phyloP scores from a whole-genome alignment of 139 green algal species.

The Chlorella sorokiniana region DNA sequence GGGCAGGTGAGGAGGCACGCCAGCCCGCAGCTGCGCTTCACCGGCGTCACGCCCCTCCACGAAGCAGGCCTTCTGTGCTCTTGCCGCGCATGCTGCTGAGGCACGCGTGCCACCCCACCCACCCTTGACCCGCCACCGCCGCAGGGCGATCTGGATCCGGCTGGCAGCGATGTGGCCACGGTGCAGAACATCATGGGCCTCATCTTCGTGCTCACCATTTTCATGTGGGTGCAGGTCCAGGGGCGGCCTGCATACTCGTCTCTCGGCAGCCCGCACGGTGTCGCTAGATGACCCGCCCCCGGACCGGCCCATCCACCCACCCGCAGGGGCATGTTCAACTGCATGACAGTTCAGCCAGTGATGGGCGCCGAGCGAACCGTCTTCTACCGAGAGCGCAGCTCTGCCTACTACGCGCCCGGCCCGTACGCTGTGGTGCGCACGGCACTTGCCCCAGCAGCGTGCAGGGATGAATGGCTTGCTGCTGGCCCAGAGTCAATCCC shows the following conservation, averaged over 20 bases:
- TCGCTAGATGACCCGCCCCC: conserved; percentile 1
- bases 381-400: conserved; percentile 60
- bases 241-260: too few relatives aligned
- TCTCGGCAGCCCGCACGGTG: too few relatives aligned
- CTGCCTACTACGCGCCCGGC: conserved; percentile 40
- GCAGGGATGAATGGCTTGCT: neutral
- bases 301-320: neutral
- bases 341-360: conserved; percentile 59
- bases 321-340: conserved; percentile 67
- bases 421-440: conserved; percentile 25
- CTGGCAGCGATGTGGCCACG: neutral
- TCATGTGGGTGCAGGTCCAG: conserved; percentile 44
- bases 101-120: neutral
- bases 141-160: conserved; percentile 38
- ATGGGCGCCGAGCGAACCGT: conserved; percentile 55
- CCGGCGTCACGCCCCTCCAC: neutral
- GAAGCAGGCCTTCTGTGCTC: neutral
- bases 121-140: neutral
- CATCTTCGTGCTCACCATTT: conserved; percentile 43
- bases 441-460: too few relatives aligned
- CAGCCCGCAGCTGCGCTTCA: neutral
- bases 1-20: neutral
- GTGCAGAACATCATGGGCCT: conserved; percentile 29
- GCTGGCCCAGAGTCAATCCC: neutral
- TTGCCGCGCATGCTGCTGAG: neutral